phyloP scores from a whole-genome alignment of 768 basidiomycete species.

The Suillus americanus region DNA sequence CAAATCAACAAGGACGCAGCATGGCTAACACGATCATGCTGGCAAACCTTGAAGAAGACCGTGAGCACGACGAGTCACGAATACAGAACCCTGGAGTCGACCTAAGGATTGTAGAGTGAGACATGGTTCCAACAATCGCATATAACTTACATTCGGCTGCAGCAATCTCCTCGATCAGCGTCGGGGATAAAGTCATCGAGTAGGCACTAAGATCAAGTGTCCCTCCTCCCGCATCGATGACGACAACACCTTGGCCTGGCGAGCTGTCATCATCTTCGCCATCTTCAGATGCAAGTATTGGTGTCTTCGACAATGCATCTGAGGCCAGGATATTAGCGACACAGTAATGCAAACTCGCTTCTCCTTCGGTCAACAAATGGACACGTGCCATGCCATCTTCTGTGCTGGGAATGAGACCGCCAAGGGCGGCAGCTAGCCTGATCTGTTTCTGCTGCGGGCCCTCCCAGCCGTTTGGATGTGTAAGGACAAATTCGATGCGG shows the following conservation, averaged over 20 bases:
- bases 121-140: neutral
- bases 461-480: conserved; percentile 69
- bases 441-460: conserved; percentile 57
- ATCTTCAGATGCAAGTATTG: conserved; percentile 20
- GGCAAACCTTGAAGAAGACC: conserved; percentile 28
- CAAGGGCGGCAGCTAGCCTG: conserved; percentile 50
- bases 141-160: conserved; percentile 33
- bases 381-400: conserved; percentile 41
- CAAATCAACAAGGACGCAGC: neutral
- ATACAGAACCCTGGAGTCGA: conserved; percentile 40
- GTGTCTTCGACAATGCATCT: conserved; percentile 23
- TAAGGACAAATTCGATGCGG: conserved; percentile 50
- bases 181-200: conserved; percentile 38
- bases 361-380: conserved; percentile 62
- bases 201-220: conserved; percentile 44
- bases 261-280: conserved; percentile 20
- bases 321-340: conserved; percentile 45
- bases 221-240: conserved; percentile 53
- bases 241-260: conserved; percentile 35
- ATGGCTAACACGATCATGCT: conserved; percentile 14
- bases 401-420: conserved; percentile 47
- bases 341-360: conserved; percentile 61
- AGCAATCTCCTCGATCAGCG: conserved; percentile 39
- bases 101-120: conserved; percentile 25
- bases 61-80: conserved; percentile 36